Conservation (phyloP, 176 grass and related monocot species). For the Typha latifolia region DNA sequence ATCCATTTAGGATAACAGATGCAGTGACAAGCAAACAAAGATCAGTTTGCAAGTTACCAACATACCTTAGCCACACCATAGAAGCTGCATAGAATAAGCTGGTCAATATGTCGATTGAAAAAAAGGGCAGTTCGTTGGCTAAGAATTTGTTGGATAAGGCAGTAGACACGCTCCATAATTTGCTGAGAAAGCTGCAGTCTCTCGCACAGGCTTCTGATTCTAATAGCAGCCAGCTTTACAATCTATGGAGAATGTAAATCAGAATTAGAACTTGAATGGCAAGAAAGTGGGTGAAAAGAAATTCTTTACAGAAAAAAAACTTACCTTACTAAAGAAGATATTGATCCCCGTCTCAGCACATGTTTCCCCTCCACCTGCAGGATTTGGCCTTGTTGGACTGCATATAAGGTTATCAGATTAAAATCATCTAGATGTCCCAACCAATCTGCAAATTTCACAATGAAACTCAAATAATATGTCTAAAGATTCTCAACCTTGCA, state of each 20-base stretch:
- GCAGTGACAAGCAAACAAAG: constrained; percentile 5
- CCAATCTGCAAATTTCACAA: neutral
- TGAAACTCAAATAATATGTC: neutral
- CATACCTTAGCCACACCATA: constrained; percentile 92
- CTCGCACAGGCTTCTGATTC: constrained; percentile 93
- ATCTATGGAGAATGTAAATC: constrained; percentile 35
- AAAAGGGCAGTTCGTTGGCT: constrained; percentile 74
- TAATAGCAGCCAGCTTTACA: constrained; percentile 72
- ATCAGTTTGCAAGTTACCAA: neutral
- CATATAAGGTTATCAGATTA: constrained; percentile 19
- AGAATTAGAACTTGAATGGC: neutral
- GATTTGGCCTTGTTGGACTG: constrained; percentile 88
- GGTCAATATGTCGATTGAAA: constrained; percentile 95
- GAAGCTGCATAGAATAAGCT: constrained; percentile 88
- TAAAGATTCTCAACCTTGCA: constrained; percentile 52
- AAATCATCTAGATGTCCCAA: constrained; percentile 16
- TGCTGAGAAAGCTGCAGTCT: constrained; percentile 75
- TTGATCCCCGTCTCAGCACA: constrained; percentile 87
- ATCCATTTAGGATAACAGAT: neutral
- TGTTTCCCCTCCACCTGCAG: constrained; percentile 75
- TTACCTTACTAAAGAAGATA: constrained; percentile 88
- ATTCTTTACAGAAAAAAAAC: neutral
- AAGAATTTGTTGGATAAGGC: constrained; percentile 80
- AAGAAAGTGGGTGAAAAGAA: neutral
- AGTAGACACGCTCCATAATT: constrained; percentile 67